Evolutionary conservation across 345 rosid species (phyloP), one percentile per base, ranked within the genome.

Genomic region (Eucalyptus leucophloia): DNA sequence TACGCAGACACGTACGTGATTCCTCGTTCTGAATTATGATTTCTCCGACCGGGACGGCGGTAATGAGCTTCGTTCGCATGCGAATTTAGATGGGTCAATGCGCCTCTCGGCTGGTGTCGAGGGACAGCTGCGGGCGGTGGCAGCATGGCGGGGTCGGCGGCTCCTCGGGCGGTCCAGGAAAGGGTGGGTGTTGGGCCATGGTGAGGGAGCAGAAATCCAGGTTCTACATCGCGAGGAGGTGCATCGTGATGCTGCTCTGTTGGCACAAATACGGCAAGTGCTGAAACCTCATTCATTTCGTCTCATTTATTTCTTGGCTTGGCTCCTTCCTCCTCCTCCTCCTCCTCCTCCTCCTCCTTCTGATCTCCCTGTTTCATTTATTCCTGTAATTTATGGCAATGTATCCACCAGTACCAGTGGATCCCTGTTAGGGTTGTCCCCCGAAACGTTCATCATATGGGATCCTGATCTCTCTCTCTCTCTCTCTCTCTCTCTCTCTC

Each of bases 191-290:
- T 85, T 87, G 92, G 88, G 92, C 92, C 1, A 89, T 88, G 91
- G 91, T 91, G 86, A 92, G 93, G 56, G 96, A 95, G 90, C 93
- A 92, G 60, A 90, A 93, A 47, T 89, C 95, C 87, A 94, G 95
- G 92, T 92, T 95, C 86, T 91, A 95, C 86, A 90, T 95, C 45
- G 95, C 93, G 12, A 92, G 94, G 87, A 93, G 94, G 90, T 95
- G 96, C 88, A 69, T 92, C 83, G 87, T 92, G 72, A 95, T 95
- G 94, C 90, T 95, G 58, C 91, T 95, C 42, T 94, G 95, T 83
- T 95, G 95, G 96, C 96, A 92, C 88, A 95, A 94, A 92, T 93
- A 95, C 89, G 94, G 93, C 92, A 91, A 92, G 88, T 90, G 88
- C 82, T 93, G 67, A 91, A 47, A 58, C 40, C 89, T 53, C 58